These are phyloP conservation scores for Microstegium vimineum DNA, from an alignment of 176 grass and related monocot genomes.

Conservation along the genomic window DNA sequence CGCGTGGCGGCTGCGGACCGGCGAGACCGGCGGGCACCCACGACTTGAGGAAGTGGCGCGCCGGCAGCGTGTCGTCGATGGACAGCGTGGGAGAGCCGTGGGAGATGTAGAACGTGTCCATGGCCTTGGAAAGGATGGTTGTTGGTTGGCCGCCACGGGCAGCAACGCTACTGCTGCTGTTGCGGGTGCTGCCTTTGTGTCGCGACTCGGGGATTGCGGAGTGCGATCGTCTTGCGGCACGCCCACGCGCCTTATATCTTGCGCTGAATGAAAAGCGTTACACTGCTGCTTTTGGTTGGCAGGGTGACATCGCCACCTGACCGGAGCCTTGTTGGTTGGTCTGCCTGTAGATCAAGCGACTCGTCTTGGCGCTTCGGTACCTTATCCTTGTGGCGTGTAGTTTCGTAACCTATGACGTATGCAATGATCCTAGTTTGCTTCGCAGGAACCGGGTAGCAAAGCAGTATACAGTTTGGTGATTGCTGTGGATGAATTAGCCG, in stretches of 20 bases:
- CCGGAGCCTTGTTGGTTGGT: not conserved
- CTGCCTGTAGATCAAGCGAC: not conserved
- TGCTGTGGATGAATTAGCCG: too few relatives aligned
- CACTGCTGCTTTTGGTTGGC: too few relatives aligned
- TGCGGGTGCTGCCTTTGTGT: too few relatives aligned
- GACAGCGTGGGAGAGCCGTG: slow-evolving; percentile 76
- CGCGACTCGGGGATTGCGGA: too few relatives aligned
- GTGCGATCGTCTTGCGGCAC: not conserved
- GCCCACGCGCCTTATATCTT: not conserved
- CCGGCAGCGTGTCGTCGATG: slow-evolving; percentile 64
- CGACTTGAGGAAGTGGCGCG: slow-evolving; percentile 66
- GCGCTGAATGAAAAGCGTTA: not conserved
- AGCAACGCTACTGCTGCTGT: not conserved
- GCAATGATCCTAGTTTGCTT: too few relatives aligned
- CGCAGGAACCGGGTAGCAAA: too few relatives aligned
- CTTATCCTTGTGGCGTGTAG: not conserved
- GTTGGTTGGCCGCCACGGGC: not conserved
- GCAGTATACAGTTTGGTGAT: too few relatives aligned
- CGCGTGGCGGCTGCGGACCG: slow-evolving; percentile 35
- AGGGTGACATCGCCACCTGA: not conserved
- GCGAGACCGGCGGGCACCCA: slow-evolving; percentile 48
- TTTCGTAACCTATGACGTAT: not conserved
- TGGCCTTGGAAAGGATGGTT: not conserved
- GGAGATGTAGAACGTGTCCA: slow-evolving; percentile 77
- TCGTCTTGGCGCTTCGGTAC: too few relatives aligned